phyloP scores from a whole-genome alignment of 352 stramenopile genomes.

The Pythium scleroteichum region DNA sequence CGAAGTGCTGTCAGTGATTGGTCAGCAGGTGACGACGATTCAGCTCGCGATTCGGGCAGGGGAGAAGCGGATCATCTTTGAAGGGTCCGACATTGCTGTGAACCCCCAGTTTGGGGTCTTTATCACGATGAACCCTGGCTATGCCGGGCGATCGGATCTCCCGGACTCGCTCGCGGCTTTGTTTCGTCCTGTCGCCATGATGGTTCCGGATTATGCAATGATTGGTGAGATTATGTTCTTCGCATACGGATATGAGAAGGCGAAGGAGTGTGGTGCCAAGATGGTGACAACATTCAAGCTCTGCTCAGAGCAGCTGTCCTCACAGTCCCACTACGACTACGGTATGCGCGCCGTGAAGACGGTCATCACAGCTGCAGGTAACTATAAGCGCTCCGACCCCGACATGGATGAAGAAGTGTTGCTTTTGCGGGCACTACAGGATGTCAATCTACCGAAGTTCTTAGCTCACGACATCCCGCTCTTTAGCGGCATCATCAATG shows the following conservation, averaged over 20 bases:
- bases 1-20: slow-evolving; percentile 88
- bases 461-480: slow-evolving; percentile 94
- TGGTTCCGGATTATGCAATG: slow-evolving; percentile 95
- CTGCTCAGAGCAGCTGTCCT: slow-evolving; percentile 94
- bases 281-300: slow-evolving; percentile 97
- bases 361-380: slow-evolving; percentile 93
- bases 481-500: slow-evolving; percentile 94
- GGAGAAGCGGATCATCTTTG: slow-evolving; percentile 91
- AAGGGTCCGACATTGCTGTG: slow-evolving; percentile 93
- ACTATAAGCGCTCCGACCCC: slow-evolving; percentile 93
- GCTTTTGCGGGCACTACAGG: slow-evolving; percentile 90
- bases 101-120: slow-evolving; percentile 94
- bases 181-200: slow-evolving; percentile 96
- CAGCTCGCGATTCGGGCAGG: slow-evolving; percentile 87
- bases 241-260: slow-evolving; percentile 93
- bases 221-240: slow-evolving; percentile 98
- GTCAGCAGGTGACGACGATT: slow-evolving; percentile 84
- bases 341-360: slow-evolving; percentile 96
- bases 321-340: slow-evolving; percentile 96
- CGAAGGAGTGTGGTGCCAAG: slow-evolving; percentile 91
- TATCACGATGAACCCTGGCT: slow-evolving; percentile 97
- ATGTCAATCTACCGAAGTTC: slow-evolving; percentile 96
- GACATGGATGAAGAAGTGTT: slow-evolving; percentile 94
- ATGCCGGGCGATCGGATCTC: slow-evolving; percentile 93
- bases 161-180: slow-evolving; percentile 95